Conservation (phyloP, 306 rosid genomes). For the Prunus mongolica region DNA sequence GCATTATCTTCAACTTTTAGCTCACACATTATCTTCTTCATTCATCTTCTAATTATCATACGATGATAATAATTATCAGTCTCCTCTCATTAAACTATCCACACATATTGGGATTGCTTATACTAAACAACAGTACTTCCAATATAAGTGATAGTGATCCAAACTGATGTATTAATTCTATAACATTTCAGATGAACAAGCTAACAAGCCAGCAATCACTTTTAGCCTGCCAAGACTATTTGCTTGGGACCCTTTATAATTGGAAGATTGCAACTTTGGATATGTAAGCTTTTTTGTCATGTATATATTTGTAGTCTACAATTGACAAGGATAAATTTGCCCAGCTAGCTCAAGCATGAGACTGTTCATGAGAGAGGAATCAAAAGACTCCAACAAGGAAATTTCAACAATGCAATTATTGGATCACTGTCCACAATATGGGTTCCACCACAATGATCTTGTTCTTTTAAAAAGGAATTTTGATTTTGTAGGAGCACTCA, state of each 20-base stretch:
- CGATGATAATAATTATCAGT: slow-evolving; percentile 24
- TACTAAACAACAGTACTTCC: neutral
- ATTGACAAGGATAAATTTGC: slow-evolving; percentile 22
- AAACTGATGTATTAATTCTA: neutral
- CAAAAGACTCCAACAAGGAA: slow-evolving; percentile 20
- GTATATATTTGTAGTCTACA: slow-evolving; percentile 21
- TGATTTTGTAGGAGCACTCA: slow-evolving; percentile 49
- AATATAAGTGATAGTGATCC: neutral
- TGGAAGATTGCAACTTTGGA: slow-evolving; percentile 16
- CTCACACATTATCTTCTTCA: slow-evolving; percentile 42
- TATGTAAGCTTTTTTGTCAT: slow-evolving; percentile 18
- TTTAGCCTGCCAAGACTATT: slow-evolving; percentile 13
- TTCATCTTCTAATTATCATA: slow-evolving; percentile 47
- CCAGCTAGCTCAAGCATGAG: slow-evolving; percentile 2
- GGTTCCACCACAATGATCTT: slow-evolving; percentile 44
- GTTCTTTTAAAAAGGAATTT: slow-evolving; percentile 29
- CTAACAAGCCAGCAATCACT: slow-evolving; percentile 10
- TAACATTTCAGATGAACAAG: neutral
- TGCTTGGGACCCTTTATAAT: slow-evolving; percentile 3
- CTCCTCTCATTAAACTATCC: slow-evolving; percentile 28
- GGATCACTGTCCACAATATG: slow-evolving; percentile 17
- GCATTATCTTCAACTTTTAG: slow-evolving; percentile 57
- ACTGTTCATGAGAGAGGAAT: slow-evolving; percentile 17
- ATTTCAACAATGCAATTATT: slow-evolving; percentile 50
- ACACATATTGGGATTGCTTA: neutral